These are phyloP conservation scores for Tolypocladium nubicola DNA, from an alignment of 2,329 filamentous ascomycete species.

Conservation along the genomic window DNA sequence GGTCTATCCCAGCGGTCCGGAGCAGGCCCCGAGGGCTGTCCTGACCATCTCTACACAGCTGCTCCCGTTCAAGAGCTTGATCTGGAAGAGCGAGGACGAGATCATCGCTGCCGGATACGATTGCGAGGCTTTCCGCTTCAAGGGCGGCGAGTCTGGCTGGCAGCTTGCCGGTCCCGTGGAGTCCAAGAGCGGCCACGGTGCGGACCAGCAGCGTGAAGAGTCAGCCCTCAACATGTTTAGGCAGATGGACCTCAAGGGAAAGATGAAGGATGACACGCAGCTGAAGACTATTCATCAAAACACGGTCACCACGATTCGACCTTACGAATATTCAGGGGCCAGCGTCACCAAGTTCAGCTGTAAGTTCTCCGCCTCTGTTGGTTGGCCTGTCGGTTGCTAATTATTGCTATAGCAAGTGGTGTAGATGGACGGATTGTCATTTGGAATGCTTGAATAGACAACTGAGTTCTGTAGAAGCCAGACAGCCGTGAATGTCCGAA, in stretches of 20 bases:
- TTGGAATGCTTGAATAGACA: constrained; percentile 50
- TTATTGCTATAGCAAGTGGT: constrained; percentile 51
- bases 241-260: constrained; percentile 97
- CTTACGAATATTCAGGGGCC: constrained; percentile 57
- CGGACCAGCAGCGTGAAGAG: constrained; percentile 64
- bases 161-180: constrained; percentile 74
- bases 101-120: constrained; percentile 93
- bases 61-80: constrained; percentile 81
- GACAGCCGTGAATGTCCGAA: not conserved
- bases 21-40: constrained; percentile 83
- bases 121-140: constrained; percentile 81
- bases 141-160: constrained; percentile 72
- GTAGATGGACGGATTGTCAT: constrained; percentile 76
- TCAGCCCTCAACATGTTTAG: constrained; percentile 96
- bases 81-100: constrained; percentile 87
- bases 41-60: constrained; percentile 83
- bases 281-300: constrained; percentile 96
- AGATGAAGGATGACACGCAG: constrained; percentile 83
- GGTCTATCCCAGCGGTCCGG: constrained; percentile 85
- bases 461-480: not conserved
- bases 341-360: constrained; percentile 74
- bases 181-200: constrained; percentile 52
- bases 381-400: constrained; percentile 13
- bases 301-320: constrained; percentile 76
- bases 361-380: constrained; percentile 36